Conservation (phyloP, 192 early-diverging fungal species). For the Rhizophagus sp. region DNA sequence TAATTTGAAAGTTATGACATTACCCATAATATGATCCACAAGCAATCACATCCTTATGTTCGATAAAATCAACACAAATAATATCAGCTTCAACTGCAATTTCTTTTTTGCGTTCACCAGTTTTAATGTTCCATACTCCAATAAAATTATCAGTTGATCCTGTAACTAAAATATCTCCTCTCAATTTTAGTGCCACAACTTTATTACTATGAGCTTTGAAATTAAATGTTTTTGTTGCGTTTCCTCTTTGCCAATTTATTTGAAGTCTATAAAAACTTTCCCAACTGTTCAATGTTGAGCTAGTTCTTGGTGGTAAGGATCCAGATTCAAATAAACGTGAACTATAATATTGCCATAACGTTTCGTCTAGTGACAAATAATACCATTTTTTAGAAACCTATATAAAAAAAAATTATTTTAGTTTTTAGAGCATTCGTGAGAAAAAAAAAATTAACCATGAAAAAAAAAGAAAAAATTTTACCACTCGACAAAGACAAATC, state of each 20-base stretch:
- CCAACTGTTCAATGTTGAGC: constrained; percentile 6
- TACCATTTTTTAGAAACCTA: constrained; percentile 23
- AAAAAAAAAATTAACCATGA: background rate
- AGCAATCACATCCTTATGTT: constrained; percentile 10
- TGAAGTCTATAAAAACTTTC: constrained; percentile 9
- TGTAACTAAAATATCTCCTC: constrained; percentile 10
- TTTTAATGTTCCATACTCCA: constrained; percentile 14
- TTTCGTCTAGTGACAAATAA: background rate
- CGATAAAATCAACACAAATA: constrained; percentile 16
- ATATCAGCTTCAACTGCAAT: constrained; percentile 9
- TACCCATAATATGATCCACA: constrained; percentile 21
- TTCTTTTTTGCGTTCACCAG: background rate
- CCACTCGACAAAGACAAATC: constrained; percentile 12
- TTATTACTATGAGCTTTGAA: background rate
- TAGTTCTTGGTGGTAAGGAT: background rate
- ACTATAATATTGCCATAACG: constrained; percentile 4
- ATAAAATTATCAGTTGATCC: background rate
- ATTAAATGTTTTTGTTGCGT: background rate
- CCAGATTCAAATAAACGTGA: background rate
- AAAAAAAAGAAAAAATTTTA: background rate
- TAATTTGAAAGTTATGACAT: background rate
- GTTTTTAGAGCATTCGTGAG: background rate
- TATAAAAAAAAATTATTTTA: background rate
- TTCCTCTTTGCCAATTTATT: background rate
- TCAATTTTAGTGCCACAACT: background rate